phyloP scores from a whole-genome alignment of 78 protist species.

The Paulinella micropora region DNA sequence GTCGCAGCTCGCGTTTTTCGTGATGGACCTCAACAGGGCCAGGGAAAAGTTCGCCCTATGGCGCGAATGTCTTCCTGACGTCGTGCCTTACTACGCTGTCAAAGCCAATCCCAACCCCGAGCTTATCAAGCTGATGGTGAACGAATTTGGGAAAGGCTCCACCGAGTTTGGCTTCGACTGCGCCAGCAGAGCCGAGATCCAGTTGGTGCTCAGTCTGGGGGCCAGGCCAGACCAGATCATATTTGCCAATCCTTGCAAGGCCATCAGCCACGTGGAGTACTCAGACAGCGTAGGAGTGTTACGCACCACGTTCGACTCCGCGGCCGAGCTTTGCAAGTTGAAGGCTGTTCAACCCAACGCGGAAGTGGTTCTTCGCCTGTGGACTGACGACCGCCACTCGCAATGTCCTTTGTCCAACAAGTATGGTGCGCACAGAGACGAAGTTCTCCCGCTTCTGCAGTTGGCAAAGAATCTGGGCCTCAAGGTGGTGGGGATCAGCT shows the following conservation, averaged over 20 bases:
- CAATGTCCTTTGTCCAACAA: slow-evolving; percentile 12
- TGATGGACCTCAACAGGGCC: too few relatives aligned
- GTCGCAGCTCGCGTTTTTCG: too few relatives aligned
- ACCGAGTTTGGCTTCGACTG: slow-evolving; percentile 32
- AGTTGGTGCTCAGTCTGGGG: not conserved
- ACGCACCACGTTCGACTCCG: slow-evolving; percentile 13
- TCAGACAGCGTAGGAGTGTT: not conserved
- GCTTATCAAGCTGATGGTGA: not conserved
- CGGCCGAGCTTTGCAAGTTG: slow-evolving; percentile 32
- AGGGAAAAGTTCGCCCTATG: too few relatives aligned
- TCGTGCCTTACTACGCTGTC: slow-evolving; percentile 30
- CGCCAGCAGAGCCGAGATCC: slow-evolving; percentile 29
- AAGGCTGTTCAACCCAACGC: not conserved
- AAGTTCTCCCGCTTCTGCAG: slow-evolving; percentile 7
- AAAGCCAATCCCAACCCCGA: slow-evolving; percentile 21
- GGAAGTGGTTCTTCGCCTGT: slow-evolving; percentile 16
- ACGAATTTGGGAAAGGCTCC: too few relatives aligned
- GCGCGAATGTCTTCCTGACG: slow-evolving; percentile 19
- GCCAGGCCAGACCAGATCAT: slow-evolving; percentile 12
- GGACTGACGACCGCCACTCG: slow-evolving; percentile 27
- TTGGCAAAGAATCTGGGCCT: not conserved
- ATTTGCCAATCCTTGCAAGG: slow-evolving; percentile 42
- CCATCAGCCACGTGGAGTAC: not conserved
- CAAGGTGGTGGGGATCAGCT: slow-evolving; percentile 24
- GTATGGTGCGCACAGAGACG: slow-evolving; percentile 22